Conservation (phyloP, 106 monocot species). For the Platanthera zijinensis region DNA sequence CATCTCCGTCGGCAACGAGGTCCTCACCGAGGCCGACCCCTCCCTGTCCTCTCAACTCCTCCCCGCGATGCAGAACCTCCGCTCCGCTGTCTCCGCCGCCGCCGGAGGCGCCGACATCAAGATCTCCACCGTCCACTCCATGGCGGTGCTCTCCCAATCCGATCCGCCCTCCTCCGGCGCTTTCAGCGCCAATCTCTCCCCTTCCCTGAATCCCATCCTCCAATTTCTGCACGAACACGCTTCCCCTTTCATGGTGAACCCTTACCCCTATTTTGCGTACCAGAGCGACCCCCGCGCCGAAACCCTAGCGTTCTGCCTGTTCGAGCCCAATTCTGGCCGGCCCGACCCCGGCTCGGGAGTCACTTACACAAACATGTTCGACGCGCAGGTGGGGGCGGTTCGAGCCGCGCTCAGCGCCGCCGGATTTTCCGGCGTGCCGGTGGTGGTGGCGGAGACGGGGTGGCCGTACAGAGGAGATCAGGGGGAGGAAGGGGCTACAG, state of each 20-base stretch:
- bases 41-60: slow-evolving; percentile 49
- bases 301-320: slow-evolving; percentile 54
- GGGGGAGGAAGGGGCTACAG: slow-evolving; percentile 20
- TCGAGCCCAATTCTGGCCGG: slow-evolving; percentile 44
- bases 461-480: slow-evolving; percentile 39
- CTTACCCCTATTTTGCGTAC: slow-evolving; percentile 62
- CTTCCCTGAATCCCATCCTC: slow-evolving; percentile 22
- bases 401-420: slow-evolving; percentile 17
- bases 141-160: slow-evolving; percentile 48
- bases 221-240: slow-evolving; percentile 9
- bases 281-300: slow-evolving; percentile 41
- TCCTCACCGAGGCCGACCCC: slow-evolving; percentile 40
- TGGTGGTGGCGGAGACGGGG: slow-evolving; percentile 52
- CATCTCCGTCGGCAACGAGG: slow-evolving; percentile 78
- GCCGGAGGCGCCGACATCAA: slow-evolving; percentile 19
- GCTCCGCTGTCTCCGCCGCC: slow-evolving; percentile 30
- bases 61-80: slow-evolving; percentile 82
- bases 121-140: slow-evolving; percentile 52
- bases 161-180: slow-evolving; percentile 54
- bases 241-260: slow-evolving; percentile 58
- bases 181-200: slow-evolving; percentile 28
- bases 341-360: slow-evolving; percentile 31
- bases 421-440: slow-evolving; percentile 15
- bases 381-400: slow-evolving; percentile 52
- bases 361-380: slow-evolving; percentile 65